These are phyloP conservation scores for Sporothrix brasiliensis DNA, from an alignment of 2,329 filamentous ascomycete species.

Conservation along the genomic window DNA sequence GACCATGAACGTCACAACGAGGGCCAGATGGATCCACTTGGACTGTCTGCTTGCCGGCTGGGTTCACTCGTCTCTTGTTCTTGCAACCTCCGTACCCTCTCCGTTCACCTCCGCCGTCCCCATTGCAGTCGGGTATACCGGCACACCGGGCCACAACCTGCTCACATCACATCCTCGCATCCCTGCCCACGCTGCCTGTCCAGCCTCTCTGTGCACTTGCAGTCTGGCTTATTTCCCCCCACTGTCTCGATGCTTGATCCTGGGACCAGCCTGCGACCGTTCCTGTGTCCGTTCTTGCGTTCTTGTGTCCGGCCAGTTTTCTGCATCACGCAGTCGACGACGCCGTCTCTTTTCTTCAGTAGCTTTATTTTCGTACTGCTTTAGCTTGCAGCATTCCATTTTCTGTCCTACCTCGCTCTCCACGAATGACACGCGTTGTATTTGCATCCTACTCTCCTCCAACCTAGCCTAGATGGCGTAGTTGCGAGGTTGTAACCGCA, in stretches of 20 bases:
- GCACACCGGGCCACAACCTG: not conserved
- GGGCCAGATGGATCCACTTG: slow-evolving; percentile 3
- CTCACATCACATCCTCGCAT: not conserved
- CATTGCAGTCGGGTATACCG: slow-evolving; percentile 20
- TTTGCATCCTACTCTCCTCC: slow-evolving; percentile 10
- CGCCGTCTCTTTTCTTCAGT: slow-evolving; percentile 7
- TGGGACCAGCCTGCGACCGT: not conserved
- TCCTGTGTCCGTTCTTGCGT: not conserved
- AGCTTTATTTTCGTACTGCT: too few relatives aligned
- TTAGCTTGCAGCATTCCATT: not conserved
- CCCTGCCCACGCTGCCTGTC: not conserved
- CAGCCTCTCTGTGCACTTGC: not conserved
- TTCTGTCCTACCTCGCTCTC: not conserved
- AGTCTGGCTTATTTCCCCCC: not conserved
- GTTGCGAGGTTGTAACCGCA: slow-evolving; percentile 23
- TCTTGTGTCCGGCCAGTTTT: too few relatives aligned
- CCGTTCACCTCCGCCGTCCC: not conserved
- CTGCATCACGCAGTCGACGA: not conserved
- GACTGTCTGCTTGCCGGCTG: not conserved
- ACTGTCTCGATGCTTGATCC: slow-evolving; percentile 20
- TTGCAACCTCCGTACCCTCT: not conserved
- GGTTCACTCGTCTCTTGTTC: not conserved
- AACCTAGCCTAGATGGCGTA: not conserved
- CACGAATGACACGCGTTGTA: slow-evolving; percentile 17
- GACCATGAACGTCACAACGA: not conserved